Evolutionary conservation across 1,284 basidiomycete species (phyloP), one percentile per base, ranked within the genome.

Genomic region (Fomitopsis schrenkii): DNA sequence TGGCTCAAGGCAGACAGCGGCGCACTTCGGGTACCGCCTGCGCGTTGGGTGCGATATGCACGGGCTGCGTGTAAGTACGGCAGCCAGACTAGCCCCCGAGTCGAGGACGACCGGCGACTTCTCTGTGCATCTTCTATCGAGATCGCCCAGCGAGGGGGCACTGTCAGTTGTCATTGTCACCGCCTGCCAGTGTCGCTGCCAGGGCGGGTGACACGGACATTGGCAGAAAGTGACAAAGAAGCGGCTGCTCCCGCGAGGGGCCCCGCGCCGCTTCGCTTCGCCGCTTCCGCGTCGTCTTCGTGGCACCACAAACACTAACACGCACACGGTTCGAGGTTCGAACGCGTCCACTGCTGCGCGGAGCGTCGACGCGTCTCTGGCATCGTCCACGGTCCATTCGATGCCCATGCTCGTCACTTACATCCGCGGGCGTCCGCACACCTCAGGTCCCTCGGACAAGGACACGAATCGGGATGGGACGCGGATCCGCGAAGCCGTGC

Each of bases 181-280:
- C 22, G 22, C 22, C 22, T 22, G 22, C 22, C 22, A 22, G 22
- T 8, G 10, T 2, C 5, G n/a, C 7, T 22, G 44, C 5, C 44
- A 28, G 8, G 44, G 17, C 44, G 17, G 10, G n/a, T 17, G 12
- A 10, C 48, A 50, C 2, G 12, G 50, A 36, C 50, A 12, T 53
- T 53, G 50, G 50, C 52, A 54, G 52, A 54, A 54, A 54, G 22
- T 54, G 52, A 54, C 52, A 54, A 54, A 28, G 52, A 54, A 54
- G 52, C 33, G 4, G 35, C 35, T 3, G 50, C n/a, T 26, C 36
- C 33, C 14, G n/a, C 14, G 36, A 35, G 22, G 19, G 22, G 46
- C 9, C 48, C 14, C 30, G 26, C 26, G 22, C 45, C 45, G 15
- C 52, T n/a, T 5, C 35, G 52, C 33, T 53, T 53, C 50, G 33